phyloP scores from a whole-genome alignment of 2,329 filamentous ascomycete species.

The Stagonosporopsis cucurbitacearum region DNA sequence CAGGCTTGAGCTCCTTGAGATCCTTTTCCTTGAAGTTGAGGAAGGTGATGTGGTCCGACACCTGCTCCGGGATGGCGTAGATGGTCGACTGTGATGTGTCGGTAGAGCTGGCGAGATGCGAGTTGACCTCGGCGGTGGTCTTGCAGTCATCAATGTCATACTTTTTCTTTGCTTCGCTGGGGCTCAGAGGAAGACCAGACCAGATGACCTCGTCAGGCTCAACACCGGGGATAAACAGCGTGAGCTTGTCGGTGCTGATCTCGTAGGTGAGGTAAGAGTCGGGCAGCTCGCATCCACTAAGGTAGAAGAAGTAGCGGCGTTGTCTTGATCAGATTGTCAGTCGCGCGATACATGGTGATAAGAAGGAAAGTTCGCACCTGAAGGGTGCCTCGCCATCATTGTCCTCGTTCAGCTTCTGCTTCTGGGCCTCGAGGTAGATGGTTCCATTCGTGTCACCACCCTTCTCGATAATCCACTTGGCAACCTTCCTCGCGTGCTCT shows the following conservation, averaged over 20 bases:
- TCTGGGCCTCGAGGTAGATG: slow-evolving; percentile 87
- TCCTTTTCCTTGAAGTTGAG: slow-evolving; percentile 72
- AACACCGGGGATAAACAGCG: slow-evolving; percentile 88
- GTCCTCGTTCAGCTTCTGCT: slow-evolving; percentile 83
- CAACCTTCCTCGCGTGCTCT: slow-evolving; percentile 82
- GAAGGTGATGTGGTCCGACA: slow-evolving; percentile 75
- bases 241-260: slow-evolving; percentile 73
- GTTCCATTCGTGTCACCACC: slow-evolving; percentile 71
- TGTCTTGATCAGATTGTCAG: slow-evolving; percentile 62
- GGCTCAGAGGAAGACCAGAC: slow-evolving; percentile 83
- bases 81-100: slow-evolving; percentile 60
- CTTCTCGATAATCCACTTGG: slow-evolving; percentile 73
- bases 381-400: slow-evolving; percentile 85
- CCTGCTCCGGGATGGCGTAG: slow-evolving; percentile 79
- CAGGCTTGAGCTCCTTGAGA: slow-evolving; percentile 60
- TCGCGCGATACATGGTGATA: neutral
- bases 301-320: slow-evolving; percentile 92
- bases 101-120: slow-evolving; percentile 66
- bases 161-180: slow-evolving; percentile 73
- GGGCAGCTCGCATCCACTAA: slow-evolving; percentile 82
- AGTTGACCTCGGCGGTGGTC: slow-evolving; percentile 75
- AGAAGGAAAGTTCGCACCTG: slow-evolving; percentile 59
- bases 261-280: slow-evolving; percentile 86
- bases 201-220: slow-evolving; percentile 91
- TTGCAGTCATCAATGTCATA: slow-evolving; percentile 74